These are phyloP conservation scores for Diplodia seriata DNA, from an alignment of 2,329 filamentous ascomycete genomes.

Conservation along the genomic window DNA sequence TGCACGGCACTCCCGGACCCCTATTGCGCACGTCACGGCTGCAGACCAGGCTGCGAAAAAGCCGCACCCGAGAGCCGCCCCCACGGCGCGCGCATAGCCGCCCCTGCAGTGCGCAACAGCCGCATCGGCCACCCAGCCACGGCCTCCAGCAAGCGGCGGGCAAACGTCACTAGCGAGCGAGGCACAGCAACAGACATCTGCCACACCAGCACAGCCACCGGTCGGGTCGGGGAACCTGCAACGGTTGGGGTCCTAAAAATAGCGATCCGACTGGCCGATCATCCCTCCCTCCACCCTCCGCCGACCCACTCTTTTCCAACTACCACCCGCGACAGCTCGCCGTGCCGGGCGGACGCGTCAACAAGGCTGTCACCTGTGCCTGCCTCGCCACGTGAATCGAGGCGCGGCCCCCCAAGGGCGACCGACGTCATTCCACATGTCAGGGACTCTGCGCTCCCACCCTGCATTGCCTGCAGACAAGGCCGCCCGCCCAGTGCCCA, in stretches of 20 bases:
- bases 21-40: constrained; percentile 17
- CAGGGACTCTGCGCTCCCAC: not conserved
- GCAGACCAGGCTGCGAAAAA: constrained; percentile 16
- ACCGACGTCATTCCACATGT: constrained; percentile 18
- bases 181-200: not conserved
- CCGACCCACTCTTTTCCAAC: not conserved
- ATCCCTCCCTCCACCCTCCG: not conserved
- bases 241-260: constrained; percentile 23
- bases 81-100: constrained; percentile 2
- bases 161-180: not conserved
- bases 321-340: not conserved
- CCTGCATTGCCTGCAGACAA: constrained; percentile 12
- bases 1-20: not conserved
- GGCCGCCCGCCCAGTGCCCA: constrained; percentile 17
- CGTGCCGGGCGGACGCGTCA: constrained; percentile 4
- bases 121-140: not conserved
- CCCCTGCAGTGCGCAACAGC: constrained; percentile 5
- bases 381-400: constrained; percentile 21
- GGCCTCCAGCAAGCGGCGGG: not conserved
- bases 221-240: not conserved
- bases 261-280: constrained; percentile 2
- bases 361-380: not conserved
- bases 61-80: constrained; percentile 6
- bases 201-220: constrained; percentile 26
- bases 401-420: not conserved